A percentile compares a stretch with the other conserved stretches of the same genome.
Evolutionary conservation across 2,329 filamentous ascomycete genomes (phyloP).

Genomic region (Botrytis paeoniae): DNA sequence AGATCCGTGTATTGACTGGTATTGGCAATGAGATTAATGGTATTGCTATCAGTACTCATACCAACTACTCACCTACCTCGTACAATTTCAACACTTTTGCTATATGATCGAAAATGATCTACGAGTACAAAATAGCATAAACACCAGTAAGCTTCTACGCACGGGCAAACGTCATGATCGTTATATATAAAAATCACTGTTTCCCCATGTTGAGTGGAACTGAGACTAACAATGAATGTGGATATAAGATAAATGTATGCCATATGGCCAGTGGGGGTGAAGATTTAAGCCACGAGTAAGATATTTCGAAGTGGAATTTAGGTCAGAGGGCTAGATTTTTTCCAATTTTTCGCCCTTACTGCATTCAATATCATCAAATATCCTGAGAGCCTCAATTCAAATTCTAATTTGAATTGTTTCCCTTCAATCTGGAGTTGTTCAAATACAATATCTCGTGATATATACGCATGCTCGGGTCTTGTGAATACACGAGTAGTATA

Average conservation of each 20-base stretch:
- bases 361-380: neutral
- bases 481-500: neutral
- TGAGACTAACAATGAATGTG: neutral
- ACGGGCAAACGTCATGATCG: constrained; percentile 3
- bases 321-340: neutral
- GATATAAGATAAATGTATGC: neutral
- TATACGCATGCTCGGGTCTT: constrained; percentile 22
- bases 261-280: neutral
- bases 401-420: neutral
- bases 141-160: neutral
- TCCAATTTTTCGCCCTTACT: neutral
- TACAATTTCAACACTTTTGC: neutral
- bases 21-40: neutral
- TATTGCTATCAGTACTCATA: neutral
- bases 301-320: neutral
- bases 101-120: neutral
- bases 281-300: neutral
- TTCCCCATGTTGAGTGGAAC: constrained; percentile 9
- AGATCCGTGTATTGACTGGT: neutral
- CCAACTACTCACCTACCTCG: neutral
- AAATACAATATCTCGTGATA: constrained; percentile 22
- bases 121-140: neutral
- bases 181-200: neutral
- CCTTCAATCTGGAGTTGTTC: neutral
- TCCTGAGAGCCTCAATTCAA: neutral